These are phyloP conservation scores for Phaeophleospora eucalypticola DNA, from an alignment of 2,329 filamentous ascomycete species.

Conservation along the genomic window DNA sequence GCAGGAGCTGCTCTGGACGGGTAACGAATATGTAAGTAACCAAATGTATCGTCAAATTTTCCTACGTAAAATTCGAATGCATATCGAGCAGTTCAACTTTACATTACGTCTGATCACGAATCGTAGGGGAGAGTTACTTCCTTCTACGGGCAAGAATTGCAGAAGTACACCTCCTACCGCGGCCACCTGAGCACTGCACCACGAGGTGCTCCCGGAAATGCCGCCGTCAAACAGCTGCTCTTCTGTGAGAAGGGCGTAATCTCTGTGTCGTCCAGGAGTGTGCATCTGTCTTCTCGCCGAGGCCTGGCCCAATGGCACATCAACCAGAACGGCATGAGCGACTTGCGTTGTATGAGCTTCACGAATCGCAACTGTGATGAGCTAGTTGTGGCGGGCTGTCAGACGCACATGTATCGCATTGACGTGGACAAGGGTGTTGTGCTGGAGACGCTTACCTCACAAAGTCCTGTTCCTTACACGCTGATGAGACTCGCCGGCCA, in stretches of 20 bases:
- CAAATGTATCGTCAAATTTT: not conserved
- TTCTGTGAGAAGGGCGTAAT: slow-evolving; percentile 90
- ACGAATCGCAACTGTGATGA: slow-evolving; percentile 79
- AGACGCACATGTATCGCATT: slow-evolving; percentile 77
- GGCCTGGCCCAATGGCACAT: slow-evolving; percentile 88
- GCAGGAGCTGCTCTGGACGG: slow-evolving; percentile 89
- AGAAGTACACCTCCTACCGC: slow-evolving; percentile 85
- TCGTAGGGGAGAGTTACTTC: slow-evolving; percentile 78
- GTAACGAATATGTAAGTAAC: slow-evolving; percentile 74
- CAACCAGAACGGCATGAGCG: slow-evolving; percentile 71
- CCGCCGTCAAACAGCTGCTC: slow-evolving; percentile 78
- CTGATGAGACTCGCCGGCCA: slow-evolving; percentile 84
- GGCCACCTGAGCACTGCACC: slow-evolving; percentile 57
- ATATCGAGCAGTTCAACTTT: not conserved
- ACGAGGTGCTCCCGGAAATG: slow-evolving; percentile 49
- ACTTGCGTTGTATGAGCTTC: slow-evolving; percentile 92
- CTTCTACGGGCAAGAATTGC: slow-evolving; percentile 79
- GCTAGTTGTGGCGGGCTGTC: slow-evolving; percentile 81
- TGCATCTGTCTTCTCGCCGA: slow-evolving; percentile 82
- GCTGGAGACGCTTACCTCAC: slow-evolving; percentile 36
- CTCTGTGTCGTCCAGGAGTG: slow-evolving; percentile 72
- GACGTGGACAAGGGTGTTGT: slow-evolving; percentile 56
- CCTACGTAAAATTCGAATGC: not conserved
- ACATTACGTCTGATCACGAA: slow-evolving; percentile 6
- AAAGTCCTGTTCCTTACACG: slow-evolving; percentile 60